These are phyloP conservation scores for Neurospora crassa DNA, from an alignment of 2,329 filamentous ascomycete genomes.

Conservation along the genomic window DNA sequence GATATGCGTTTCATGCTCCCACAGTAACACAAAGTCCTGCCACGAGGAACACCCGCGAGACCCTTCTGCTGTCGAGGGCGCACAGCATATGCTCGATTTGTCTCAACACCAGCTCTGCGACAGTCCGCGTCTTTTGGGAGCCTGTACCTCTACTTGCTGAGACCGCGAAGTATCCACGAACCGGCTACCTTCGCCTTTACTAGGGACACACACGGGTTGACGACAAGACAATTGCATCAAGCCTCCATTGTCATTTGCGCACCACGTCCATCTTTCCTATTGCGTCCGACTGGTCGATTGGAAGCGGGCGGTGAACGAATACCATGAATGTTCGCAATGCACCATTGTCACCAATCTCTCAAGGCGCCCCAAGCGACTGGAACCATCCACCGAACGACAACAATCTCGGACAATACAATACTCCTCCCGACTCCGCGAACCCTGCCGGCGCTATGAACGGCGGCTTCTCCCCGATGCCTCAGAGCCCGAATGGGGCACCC, in stretches of 20 bases:
- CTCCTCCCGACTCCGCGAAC: constrained; percentile 60
- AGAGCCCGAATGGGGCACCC: constrained; percentile 47
- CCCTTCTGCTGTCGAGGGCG: neutral
- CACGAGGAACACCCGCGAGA: neutral
- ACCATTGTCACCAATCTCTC: constrained; percentile 72
- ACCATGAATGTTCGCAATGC: constrained; percentile 66
- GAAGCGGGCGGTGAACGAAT: constrained; percentile 9
- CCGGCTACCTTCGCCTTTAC: neutral
- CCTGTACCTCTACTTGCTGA: neutral
- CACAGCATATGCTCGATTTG: neutral
- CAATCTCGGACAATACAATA: constrained; percentile 51
- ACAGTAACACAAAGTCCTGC: neutral
- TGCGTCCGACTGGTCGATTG: constrained; percentile 6
- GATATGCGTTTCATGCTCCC: neutral
- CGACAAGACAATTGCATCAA: neutral
- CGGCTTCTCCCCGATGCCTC: constrained; percentile 43
- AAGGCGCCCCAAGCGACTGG: constrained; percentile 71
- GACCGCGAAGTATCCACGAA: neutral
- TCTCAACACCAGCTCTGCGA: neutral
- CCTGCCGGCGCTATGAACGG: constrained; percentile 52
- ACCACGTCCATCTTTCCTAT: constrained; percentile 17
- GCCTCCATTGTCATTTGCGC: constrained; percentile 7
- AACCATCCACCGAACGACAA: constrained; percentile 53
- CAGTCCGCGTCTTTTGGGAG: neutral
- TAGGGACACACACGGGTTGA: constrained; percentile 1